Percentiles rank a stretch among this genome's conserved stretches.
phyloP scores from a whole-genome alignment of 106 monocot species.

The Allium cepa region DNA sequence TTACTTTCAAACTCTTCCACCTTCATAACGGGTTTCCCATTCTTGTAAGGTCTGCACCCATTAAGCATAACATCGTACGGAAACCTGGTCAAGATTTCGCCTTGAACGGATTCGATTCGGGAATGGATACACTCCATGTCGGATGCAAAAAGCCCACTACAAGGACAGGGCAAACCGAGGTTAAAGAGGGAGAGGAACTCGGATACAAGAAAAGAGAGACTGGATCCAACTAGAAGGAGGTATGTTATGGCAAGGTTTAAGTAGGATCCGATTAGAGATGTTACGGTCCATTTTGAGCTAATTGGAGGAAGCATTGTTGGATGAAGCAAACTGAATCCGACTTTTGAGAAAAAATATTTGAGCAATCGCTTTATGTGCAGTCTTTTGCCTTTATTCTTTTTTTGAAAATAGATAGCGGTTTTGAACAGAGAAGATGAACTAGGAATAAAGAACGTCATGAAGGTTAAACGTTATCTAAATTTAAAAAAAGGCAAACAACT shows the following conservation, averaged over 20 bases:
- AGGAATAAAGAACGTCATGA: too few relatives aligned
- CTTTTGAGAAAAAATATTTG: too few relatives aligned
- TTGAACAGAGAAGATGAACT: too few relatives aligned
- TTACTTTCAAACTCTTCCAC: slow-evolving; percentile 2
- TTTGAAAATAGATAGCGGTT: too few relatives aligned
- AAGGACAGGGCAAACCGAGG: slow-evolving; percentile 55
- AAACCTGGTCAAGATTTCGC: slow-evolving; percentile 12
- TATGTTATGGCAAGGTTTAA: slow-evolving; percentile 59
- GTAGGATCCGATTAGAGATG: slow-evolving; percentile 46
- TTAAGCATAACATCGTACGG: slow-evolving; percentile 21
- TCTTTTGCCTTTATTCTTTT: too few relatives aligned
- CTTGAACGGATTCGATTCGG: slow-evolving; percentile 15
- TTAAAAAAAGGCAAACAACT: too few relatives aligned
- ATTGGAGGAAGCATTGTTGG: slow-evolving; percentile 3
- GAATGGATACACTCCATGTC: slow-evolving; percentile 12
- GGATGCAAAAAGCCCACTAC: slow-evolving; percentile 16
- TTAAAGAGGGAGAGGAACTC: slow-evolving; percentile 48
- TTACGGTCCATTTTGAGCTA: slow-evolving; percentile 36
- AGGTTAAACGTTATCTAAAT: too few relatives aligned
- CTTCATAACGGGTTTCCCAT: not conserved
- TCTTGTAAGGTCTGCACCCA: not conserved
- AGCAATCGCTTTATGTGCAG: too few relatives aligned
- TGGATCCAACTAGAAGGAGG: slow-evolving; percentile 54
- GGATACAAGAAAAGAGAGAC: slow-evolving; percentile 31
- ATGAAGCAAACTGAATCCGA: too few relatives aligned